phyloP scores from a whole-genome alignment of 768 basidiomycete genomes.

The Phlegmacium glaucopus region DNA sequence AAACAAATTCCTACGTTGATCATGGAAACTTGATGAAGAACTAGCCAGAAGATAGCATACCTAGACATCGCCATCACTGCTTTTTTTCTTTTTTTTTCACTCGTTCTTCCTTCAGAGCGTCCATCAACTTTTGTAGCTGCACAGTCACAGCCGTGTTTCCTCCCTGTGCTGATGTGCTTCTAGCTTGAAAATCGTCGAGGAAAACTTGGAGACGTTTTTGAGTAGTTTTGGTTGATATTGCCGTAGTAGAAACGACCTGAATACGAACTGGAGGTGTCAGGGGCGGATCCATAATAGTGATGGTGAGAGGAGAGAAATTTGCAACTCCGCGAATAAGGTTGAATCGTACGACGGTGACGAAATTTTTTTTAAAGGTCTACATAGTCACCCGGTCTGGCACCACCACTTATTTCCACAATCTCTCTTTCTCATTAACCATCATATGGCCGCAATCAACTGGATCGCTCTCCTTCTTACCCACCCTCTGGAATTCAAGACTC shows the following conservation, averaged over 20 bases:
- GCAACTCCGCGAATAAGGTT: background rate
- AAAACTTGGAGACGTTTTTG: slow-evolving; percentile 42
- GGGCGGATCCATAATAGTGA: slow-evolving; percentile 51
- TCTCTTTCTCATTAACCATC: background rate
- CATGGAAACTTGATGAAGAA: too few relatives aligned
- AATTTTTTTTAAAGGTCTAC: background rate
- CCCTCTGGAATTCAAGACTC: slow-evolving; percentile 78
- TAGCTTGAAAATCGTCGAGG: slow-evolving; percentile 44
- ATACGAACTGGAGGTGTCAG: slow-evolving; percentile 48
- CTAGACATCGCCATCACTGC: background rate
- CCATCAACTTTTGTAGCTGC: slow-evolving; percentile 54
- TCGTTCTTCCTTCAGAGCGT: slow-evolving; percentile 50
- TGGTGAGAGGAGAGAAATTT: slow-evolving; percentile 18
- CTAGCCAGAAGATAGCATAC: too few relatives aligned
- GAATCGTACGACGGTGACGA: background rate
- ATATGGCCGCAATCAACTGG: slow-evolving; percentile 59
- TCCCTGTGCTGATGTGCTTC: slow-evolving; percentile 44
- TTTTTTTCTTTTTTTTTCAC: slow-evolving; percentile 24
- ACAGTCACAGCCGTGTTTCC: slow-evolving; percentile 55
- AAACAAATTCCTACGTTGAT: too few relatives aligned
- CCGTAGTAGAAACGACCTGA: slow-evolving; percentile 29
- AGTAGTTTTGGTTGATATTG: slow-evolving; percentile 37
- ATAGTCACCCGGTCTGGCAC: background rate
- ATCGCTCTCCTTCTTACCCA: slow-evolving; percentile 70
- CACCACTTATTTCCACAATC: background rate